A percentile compares a stretch with the other conserved stretches of the same genome.
These are phyloP conservation scores for Terana coerulea DNA, from an alignment of 768 basidiomycete genomes.

Conservation along the genomic window DNA sequence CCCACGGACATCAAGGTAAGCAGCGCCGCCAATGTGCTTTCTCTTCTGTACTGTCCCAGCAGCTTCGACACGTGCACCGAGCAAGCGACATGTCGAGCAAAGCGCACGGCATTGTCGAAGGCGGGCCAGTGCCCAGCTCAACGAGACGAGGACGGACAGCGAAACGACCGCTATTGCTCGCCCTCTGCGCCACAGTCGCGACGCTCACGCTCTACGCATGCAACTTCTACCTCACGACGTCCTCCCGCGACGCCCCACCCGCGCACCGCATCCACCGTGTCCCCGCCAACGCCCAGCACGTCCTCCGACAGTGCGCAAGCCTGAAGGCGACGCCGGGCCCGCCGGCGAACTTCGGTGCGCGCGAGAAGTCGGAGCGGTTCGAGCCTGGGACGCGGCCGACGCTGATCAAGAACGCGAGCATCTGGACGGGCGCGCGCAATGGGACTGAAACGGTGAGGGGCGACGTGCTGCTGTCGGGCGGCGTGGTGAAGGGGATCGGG, in stretches of 20 bases:
- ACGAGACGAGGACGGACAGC: not conserved
- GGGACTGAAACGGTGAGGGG: conserved; percentile 52
- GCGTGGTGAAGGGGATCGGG: conserved; percentile 57
- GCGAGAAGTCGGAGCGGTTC: conserved; percentile 54
- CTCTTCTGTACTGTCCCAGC: too few species aligned
- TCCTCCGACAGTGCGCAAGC: conserved; percentile 29
- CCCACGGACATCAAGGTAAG: too few species aligned
- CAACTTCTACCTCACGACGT: conserved; percentile 12
- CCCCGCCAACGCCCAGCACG: conserved; percentile 22
- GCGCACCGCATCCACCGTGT: conserved; percentile 13
- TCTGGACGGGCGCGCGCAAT: conserved; percentile 59
- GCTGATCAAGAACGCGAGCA: conserved; percentile 67
- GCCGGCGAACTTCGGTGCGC: conserved; percentile 25
- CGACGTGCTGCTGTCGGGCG: conserved; percentile 66
- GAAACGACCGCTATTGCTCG: conserved; percentile 9
- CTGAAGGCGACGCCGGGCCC: conserved; percentile 27
- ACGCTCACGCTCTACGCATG: conserved; percentile 13
- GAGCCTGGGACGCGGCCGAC: conserved; percentile 63
- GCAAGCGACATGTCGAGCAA: conserved; percentile 3
- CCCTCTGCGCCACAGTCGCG: conserved; percentile 11
- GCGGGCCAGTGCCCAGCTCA: not conserved
- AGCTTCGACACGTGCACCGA: too few species aligned
- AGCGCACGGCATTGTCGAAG: not conserved
- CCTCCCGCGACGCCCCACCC: not conserved
- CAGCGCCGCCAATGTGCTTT: too few species aligned